A percentile compares a stretch with the other conserved stretches of the same genome.
Conservation (phyloP, 106 monocot species). For the Allium sativum region DNA sequence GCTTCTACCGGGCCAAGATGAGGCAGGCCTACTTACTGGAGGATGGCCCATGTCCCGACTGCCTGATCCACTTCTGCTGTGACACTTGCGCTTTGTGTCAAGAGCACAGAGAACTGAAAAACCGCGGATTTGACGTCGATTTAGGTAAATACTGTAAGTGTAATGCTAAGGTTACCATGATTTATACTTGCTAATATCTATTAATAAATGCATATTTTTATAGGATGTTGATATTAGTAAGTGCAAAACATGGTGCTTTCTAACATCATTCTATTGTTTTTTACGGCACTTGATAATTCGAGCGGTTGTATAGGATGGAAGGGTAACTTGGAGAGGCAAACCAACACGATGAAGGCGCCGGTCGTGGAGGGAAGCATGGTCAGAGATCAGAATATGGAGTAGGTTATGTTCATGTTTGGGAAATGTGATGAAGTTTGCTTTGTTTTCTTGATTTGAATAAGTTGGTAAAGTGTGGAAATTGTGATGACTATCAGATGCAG, state of each 20-base stretch:
- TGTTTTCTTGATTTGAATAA: background rate
- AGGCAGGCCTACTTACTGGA: constrained; percentile 27
- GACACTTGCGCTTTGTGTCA: constrained; percentile 41
- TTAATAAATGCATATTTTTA: too few relatives aligned
- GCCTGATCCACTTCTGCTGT: constrained; percentile 50
- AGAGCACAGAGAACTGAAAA: constrained; percentile 51
- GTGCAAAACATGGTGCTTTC: too few relatives aligned
- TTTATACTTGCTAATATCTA: too few relatives aligned
- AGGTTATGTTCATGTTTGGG: background rate
- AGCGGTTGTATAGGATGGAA: background rate
- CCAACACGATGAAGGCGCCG: background rate
- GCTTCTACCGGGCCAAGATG: constrained; percentile 47
- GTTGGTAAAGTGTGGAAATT: too few relatives aligned
- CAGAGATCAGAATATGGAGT: constrained; percentile 1
- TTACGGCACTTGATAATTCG: background rate
- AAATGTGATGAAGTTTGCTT: background rate
- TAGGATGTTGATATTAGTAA: too few relatives aligned
- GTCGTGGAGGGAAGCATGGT: constrained; percentile 3
- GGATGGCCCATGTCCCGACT: constrained; percentile 32
- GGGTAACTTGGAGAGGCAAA: background rate
- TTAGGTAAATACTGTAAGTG: constrained; percentile 16
- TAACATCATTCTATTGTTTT: too few relatives aligned
- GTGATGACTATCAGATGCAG: too few relatives aligned
- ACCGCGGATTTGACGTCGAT: constrained; percentile 32
- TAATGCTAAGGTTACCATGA: too few relatives aligned